These are phyloP conservation scores for Trichocladium uniseriatum DNA, from an alignment of 495 filamentous ascomycete species.

Conservation along the genomic window DNA sequence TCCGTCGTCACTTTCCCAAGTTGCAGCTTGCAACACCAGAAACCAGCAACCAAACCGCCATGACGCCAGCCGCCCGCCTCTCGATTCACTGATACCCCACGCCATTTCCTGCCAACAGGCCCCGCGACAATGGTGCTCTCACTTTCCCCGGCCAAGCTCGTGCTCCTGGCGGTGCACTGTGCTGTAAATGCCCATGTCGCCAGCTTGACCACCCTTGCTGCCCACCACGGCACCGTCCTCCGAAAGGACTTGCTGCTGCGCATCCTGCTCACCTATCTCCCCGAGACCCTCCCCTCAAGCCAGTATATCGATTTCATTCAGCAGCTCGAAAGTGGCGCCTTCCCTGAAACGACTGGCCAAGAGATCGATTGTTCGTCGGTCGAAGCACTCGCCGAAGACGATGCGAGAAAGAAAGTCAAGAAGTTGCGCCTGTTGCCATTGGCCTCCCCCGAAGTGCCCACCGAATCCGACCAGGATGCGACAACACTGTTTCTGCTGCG, in stretches of 20 bases:
- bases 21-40: too few species aligned
- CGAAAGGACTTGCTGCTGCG: slow-evolving; percentile 61
- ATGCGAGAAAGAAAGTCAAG: slow-evolving; percentile 59
- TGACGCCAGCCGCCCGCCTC: slow-evolving; percentile 1
- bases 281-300: slow-evolving; percentile 60
- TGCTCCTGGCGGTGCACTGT: slow-evolving; percentile 55
- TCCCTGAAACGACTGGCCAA: slow-evolving; percentile 18
- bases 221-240: slow-evolving; percentile 47
- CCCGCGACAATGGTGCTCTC: slow-evolving; percentile 29
- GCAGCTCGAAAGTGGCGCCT: slow-evolving; percentile 40
- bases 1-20: too few species aligned
- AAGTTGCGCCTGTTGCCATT: slow-evolving; percentile 62
- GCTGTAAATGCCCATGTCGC: slow-evolving; percentile 50
- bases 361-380: slow-evolving; percentile 52
- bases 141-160: slow-evolving; percentile 50
- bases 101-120: background rate
- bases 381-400: slow-evolving; percentile 50
- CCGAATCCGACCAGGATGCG: slow-evolving; percentile 41
- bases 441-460: slow-evolving; percentile 37
- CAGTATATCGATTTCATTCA: slow-evolving; percentile 54
- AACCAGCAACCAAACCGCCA: background rate
- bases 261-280: slow-evolving; percentile 76
- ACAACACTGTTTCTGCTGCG: slow-evolving; percentile 66
- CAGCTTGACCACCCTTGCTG: slow-evolving; percentile 51
- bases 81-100: background rate